Percentiles rank a stretch among this genome's conserved stretches.
Evolutionary conservation across 2,329 filamentous ascomycete genomes (phyloP).

Genomic region (Ambrosiella beaveri): DNA sequence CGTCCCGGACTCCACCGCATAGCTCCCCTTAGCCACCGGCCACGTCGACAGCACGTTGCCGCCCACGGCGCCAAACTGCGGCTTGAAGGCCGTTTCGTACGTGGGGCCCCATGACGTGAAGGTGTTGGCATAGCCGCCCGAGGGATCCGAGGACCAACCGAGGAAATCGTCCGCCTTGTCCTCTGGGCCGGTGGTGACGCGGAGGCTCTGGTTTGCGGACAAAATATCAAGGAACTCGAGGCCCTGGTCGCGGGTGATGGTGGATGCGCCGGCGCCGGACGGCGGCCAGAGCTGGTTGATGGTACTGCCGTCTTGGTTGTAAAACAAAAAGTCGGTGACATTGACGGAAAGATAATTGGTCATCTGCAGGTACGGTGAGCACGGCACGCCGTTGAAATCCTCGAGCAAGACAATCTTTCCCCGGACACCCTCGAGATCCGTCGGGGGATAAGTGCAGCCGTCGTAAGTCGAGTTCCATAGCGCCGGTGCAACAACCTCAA

Average conservation of each 20-base stretch:
- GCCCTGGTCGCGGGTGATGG: neutral
- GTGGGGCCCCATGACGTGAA: slow-evolving; percentile 15
- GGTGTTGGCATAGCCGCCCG: slow-evolving; percentile 23
- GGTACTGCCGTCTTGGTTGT: neutral
- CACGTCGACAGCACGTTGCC: slow-evolving; percentile 15
- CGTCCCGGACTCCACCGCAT: slow-evolving; percentile 13
- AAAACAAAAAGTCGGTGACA: neutral
- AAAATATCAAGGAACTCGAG: neutral
- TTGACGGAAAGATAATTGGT: neutral
- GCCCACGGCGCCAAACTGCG: slow-evolving; percentile 15
- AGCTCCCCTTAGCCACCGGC: slow-evolving; percentile 10
- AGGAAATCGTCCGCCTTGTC: slow-evolving; percentile 22
- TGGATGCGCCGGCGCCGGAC: neutral
- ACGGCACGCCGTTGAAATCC: neutral
- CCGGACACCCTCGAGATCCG: neutral
- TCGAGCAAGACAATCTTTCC: neutral
- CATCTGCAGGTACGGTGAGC: neutral
- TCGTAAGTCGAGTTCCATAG: neutral
- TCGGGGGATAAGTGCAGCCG: neutral
- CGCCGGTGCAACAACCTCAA: neutral
- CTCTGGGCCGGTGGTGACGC: neutral
- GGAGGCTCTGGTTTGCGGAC: neutral
- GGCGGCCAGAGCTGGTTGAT: neutral
- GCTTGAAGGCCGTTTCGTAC: slow-evolving; percentile 14
- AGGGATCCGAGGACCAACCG: slow-evolving; percentile 21